Evolutionary conservation across 2,329 filamentous ascomycete genomes (phyloP), one percentile per base, ranked within the genome.

Genomic region (Aspergillus ochraceus): DNA sequence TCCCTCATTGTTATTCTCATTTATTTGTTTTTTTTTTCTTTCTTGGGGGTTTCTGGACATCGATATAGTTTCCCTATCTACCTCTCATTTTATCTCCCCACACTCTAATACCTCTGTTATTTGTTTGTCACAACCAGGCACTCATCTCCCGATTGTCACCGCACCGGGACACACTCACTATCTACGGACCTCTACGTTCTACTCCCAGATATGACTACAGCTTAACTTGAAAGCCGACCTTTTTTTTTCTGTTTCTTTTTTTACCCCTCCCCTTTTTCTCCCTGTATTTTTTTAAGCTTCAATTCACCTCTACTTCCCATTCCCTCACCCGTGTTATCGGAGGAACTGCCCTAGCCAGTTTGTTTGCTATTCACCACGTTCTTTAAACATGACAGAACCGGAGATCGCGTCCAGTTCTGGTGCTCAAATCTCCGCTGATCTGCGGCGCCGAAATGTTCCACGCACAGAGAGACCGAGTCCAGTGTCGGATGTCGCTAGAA

Each of bases 391-490:
- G 75, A 69, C 71, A 46, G 68, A 66, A 54, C 65, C 63, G 42
- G 68, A 75, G 57, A 64, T 65, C 57, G 76, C 70, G 52, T 72
- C 70, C 45, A 72, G 69, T 51, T 76, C 75, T 26, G 76, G 74
- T 26, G 68, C 69, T 39, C 70, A 76, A 52, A 67, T 73, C 24
- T 59, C 69, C 56, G 58, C 69, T 45, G 76, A 80, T 60, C 58
- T 79, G 42, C 74, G 78, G 52, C 76, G 76, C 60, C 73, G 78
- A 70, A 79, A 79, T 71, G 73, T 79, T 30, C 66, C 73, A 49
- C 68, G 66, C 52, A 60, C 72, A 30, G 71, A 74, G 49, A 73
- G 66, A 49, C 52, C 65, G 42, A 72, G 71, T 60, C 60, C 62
- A 30, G 54, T 61, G 49, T 55, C 66, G 22, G 24, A 54, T 42